phyloP scores from a whole-genome alignment of 371 early-diverging fungal genomes.

The Smittium culicis region DNA sequence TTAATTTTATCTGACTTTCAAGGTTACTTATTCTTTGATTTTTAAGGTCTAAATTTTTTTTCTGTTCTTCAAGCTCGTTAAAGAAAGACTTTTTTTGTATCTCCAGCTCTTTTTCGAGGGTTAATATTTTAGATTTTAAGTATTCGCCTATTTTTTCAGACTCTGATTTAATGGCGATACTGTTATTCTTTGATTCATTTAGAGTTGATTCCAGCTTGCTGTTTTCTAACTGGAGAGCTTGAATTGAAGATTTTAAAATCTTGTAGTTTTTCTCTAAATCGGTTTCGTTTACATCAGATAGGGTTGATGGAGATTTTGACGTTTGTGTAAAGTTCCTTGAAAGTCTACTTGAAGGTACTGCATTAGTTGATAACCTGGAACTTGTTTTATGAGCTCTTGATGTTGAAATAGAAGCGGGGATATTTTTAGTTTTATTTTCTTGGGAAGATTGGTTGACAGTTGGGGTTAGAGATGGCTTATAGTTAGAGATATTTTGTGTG shows the following conservation, averaged over 20 bases:
- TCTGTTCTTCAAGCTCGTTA: neutral
- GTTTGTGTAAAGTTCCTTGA: too few relatives aligned
- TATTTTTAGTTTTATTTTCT: too few relatives aligned
- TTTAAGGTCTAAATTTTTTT: neutral
- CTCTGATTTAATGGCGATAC: neutral
- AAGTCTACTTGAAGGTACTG: too few relatives aligned
- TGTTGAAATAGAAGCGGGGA: too few relatives aligned
- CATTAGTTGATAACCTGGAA: too few relatives aligned
- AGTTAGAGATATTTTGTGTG: too few relatives aligned
- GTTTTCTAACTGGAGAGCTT: neutral
- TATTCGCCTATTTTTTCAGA: neutral
- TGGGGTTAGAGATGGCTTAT: too few relatives aligned
- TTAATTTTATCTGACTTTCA: neutral
- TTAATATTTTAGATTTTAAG: neutral
- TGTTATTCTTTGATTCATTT: neutral
- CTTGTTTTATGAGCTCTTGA: too few relatives aligned
- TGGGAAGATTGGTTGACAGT: too few relatives aligned
- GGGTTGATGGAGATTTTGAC: too few relatives aligned
- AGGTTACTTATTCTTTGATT: neutral
- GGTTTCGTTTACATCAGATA: too few relatives aligned
- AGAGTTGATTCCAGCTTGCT: neutral
- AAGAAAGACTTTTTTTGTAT: neutral
- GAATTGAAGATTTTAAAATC: neutral
- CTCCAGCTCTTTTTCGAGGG: neutral
- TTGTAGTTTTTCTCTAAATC: neutral